Evolutionary conservation across 2,329 filamentous ascomycete species (phyloP).

Genomic region (Arthroderma sp.): DNA sequence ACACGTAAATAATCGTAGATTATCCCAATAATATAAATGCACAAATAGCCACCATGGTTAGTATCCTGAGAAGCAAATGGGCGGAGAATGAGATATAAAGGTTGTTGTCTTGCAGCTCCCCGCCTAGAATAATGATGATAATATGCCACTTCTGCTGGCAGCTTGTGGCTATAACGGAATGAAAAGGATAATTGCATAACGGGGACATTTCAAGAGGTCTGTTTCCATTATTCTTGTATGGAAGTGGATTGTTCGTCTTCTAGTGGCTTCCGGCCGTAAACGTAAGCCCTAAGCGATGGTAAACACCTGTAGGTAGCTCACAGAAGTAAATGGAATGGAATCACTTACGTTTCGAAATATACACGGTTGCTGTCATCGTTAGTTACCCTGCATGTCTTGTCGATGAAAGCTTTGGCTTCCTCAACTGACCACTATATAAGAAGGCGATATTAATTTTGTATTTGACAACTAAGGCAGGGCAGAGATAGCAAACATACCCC

Average conservation of each 20-base stretch:
- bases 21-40: too few relatives aligned
- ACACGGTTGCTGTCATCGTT: constrained; percentile 1
- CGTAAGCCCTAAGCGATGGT: neutral
- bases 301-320: neutral
- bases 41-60: too few relatives aligned
- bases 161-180: too few relatives aligned
- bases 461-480: neutral
- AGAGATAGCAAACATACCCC: constrained; percentile 4
- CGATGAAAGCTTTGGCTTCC: neutral
- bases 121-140: too few relatives aligned
- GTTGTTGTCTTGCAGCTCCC: too few relatives aligned
- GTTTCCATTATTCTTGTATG: too few relatives aligned
- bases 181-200: too few relatives aligned
- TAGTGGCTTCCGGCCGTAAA: constrained; percentile 4
- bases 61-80: too few relatives aligned
- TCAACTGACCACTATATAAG: constrained; percentile 2
- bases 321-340: neutral
- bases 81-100: too few relatives aligned
- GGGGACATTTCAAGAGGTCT: too few relatives aligned
- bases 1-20: too few relatives aligned
- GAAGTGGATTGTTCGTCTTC: neutral
- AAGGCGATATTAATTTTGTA: neutral
- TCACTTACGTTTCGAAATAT: constrained; percentile 5
- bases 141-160: too few relatives aligned
- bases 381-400: neutral